Percentiles rank a stretch among this genome's conserved stretches.
These are phyloP conservation scores for Saccharomycopsis capsularis DNA, from an alignment of 805 yeast genomes.

Conservation along the genomic window DNA sequence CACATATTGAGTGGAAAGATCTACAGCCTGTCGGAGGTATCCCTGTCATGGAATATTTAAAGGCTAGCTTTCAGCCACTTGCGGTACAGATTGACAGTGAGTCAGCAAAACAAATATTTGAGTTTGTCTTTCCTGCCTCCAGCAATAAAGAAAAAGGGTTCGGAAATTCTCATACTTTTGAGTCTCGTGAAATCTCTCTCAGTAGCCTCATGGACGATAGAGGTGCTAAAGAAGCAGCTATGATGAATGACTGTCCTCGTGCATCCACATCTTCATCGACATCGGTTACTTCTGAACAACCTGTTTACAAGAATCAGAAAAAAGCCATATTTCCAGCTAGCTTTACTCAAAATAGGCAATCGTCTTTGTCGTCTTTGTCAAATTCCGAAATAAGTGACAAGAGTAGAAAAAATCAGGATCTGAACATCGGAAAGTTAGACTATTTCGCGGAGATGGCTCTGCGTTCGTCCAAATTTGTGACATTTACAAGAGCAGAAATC, in stretches of 20 bases:
- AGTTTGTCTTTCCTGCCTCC: conserved; percentile 38
- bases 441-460: conserved; percentile 47
- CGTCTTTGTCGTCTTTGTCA: not conserved
- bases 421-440: not conserved
- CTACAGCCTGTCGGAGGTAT: conserved; percentile 62
- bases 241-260: too few species aligned
- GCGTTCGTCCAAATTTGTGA: conserved; percentile 63
- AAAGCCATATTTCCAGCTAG: too few species aligned
- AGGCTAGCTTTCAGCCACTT: conserved; percentile 46
- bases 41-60: conserved; percentile 43
- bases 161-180: not conserved
- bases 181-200: not conserved
- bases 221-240: too few species aligned
- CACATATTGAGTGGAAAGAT: conserved; percentile 45
- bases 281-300: not conserved
- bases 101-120: conserved; percentile 43
- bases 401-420: not conserved
- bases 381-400: not conserved
- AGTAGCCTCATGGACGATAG: not conserved
- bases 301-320: not conserved
- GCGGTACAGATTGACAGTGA: conserved; percentile 50
- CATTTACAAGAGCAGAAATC: conserved; percentile 50
- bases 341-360: too few species aligned
- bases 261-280: not conserved
- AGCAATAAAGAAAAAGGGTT: not conserved